Evolutionary conservation across 73 alveolate species (phyloP), one percentile per base, ranked within the genome.

Genomic region (Tetrahymena thermophila): DNA sequence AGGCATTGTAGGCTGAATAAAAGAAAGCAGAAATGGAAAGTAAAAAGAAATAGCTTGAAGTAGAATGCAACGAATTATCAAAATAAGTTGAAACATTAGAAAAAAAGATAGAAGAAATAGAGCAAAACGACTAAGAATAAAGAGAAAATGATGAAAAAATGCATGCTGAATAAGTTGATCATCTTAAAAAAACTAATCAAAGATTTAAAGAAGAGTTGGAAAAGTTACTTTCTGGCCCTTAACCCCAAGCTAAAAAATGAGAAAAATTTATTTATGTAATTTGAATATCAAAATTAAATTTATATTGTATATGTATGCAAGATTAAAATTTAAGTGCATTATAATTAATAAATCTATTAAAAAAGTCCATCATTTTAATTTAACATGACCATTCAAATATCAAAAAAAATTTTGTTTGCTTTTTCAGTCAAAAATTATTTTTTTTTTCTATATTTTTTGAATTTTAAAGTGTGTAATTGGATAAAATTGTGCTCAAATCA

Each of bases 1-100:
- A 95, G 11, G 97, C 97, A 13, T 35, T 95, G 34, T 40, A 95
- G 37, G 97, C 97, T 0, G 97, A 95, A 95, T 56, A 95, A 95
- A 95, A 93, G 85, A 95, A 95, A 93, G 97, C 93, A 35, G 97
- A 95, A 37, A 71, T 71, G 83, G 85, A 93, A 34, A 50, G 83
- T 44, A 95, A 95, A 43, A 95, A 85, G 43, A 95, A 95, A 58
- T 35, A 95, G 55, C 94, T 95, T 42, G 97, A 95, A 95, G 94
- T 85, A n/a, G 97, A 95, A 89, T 95, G 97, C 84, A 34, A 44
- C 71, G 95, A 89, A 56, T 85, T 95, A 23, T 35, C 93, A 13
- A 95, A 89, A 89, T 31, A 95, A 35, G 97, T 95, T 34, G 97
- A 95, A 55, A 44, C 71, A 35, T 85, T 95, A 34, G 97, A 95